Base-by-base conservation (phyloP, 2,329 filamentous ascomycete species). In the Exutisphaerella laricina region DNA sequence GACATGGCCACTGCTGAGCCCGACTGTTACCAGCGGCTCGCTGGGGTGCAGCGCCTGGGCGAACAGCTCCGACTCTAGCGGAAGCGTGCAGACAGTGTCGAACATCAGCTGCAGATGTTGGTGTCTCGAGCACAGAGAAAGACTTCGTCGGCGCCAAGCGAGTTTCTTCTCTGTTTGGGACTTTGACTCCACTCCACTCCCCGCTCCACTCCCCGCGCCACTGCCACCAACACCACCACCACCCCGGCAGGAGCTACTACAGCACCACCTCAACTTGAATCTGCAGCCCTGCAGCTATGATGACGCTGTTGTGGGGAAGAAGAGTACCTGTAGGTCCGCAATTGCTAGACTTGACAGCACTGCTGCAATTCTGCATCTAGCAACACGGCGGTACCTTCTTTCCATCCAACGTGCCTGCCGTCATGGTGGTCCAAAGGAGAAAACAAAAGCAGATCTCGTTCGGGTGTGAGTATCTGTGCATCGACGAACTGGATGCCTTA, bases 41-140 rank as follows among this genome's bases (percentile, higher is more conserved):
- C 75, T 78, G 1, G 92, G 89, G 63, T 98, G 92, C 14, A 95
- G 72, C 9, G 84, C 85, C 66, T 94, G 88, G 1, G 87, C 70
- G 69, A 98, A 97, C 58, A 98, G 74, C 60, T 97, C 92, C 44
- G 85, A 78, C 45, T 79, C 78, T 34, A 97, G 79, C 50, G 89
- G 88, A 33, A 97, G 79, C 18, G 85, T 88, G 73, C 90, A 96
- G 53, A 94, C 77, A 53, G 88, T 94, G 66, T 96, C 88, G 61
- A 94, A 87, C 87, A 94, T 94, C 16, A 43, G 41, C 14, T 28
- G 37, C 18, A n/a, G 21, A 28, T 30, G 37, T 31, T 8, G 14
- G n/a, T n/a, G n/a, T n/a, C n/a, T n/a, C n/a, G n/a, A n/a, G n/a
- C n/a, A n/a, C n/a, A n/a, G n/a, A n/a, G n/a, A n/a, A n/a, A n/a